phyloP scores from a whole-genome alignment of 139 green algal species.

The Tetradesmus obliquus region DNA sequence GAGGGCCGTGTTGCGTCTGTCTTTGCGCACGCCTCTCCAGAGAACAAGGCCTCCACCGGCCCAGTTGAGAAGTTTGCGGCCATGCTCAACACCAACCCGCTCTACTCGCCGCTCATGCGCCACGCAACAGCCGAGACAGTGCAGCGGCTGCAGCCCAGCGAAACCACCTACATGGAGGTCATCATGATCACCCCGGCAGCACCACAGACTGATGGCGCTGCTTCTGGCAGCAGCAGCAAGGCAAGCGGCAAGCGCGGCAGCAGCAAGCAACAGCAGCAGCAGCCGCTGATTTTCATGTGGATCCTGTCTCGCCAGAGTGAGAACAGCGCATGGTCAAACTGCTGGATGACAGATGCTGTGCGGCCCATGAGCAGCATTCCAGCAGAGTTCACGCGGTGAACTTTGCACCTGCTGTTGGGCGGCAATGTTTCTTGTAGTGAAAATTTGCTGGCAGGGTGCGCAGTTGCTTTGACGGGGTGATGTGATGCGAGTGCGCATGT shows the following conservation, averaged over 20 bases:
- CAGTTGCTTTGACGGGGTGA: no score
- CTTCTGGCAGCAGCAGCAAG: background rate
- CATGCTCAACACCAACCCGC: conserved; percentile 7
- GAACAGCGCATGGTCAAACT: conserved; percentile 16
- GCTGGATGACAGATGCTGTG: conserved; percentile 44
- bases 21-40: conserved; percentile 32
- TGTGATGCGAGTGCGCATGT: no score
- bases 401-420: background rate
- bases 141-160: conserved; percentile 44
- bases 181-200: conserved; percentile 37
- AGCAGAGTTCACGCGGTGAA: background rate
- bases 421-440: no score
- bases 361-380: background rate
- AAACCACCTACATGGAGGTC: conserved; percentile 56
- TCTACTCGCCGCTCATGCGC: conserved; percentile 32
- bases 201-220: background rate
- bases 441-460: no score
- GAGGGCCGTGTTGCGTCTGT: conserved; percentile 30
- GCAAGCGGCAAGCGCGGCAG: background rate
- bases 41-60: conserved; percentile 43
- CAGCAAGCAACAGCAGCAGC: conserved; percentile 30
- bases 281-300: conserved; percentile 41
- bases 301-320: conserved; percentile 27
- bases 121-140: conserved; percentile 51
- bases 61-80: conserved; percentile 36